A percentile compares a stretch with the other conserved stretches of the same genome.
Evolutionary conservation across 176 grass and related monocot species (phyloP).

Genomic region (Oropetium thomaeum): DNA sequence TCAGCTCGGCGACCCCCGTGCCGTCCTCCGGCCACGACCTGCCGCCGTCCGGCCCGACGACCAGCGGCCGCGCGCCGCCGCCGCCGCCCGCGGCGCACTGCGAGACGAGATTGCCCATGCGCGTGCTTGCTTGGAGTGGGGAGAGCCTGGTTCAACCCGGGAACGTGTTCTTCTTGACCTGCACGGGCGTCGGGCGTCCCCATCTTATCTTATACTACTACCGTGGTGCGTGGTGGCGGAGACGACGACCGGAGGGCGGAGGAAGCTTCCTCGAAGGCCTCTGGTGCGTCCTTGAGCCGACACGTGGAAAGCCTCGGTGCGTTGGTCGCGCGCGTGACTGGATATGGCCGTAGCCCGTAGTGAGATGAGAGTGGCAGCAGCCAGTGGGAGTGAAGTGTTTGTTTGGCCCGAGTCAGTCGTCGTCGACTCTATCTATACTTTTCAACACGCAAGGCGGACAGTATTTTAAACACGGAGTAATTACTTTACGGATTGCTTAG

Average conservation of each 20-base stretch:
- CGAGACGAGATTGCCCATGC: slow-evolving; percentile 31
- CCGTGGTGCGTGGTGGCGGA: neutral
- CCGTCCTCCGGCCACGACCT: neutral
- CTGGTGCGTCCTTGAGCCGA: neutral
- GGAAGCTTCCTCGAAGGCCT: neutral
- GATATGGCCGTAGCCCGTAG: neutral
- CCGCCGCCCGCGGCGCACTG: slow-evolving; percentile 1
- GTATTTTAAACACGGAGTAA: neutral
- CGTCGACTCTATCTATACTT: too few species aligned
- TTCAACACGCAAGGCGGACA: slow-evolving; percentile 7
- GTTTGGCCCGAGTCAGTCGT: neutral
- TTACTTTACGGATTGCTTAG: neutral
- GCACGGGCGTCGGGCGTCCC: too few species aligned
- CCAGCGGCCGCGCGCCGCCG: neutral
- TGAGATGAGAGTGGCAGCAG: neutral
- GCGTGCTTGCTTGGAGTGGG: neutral
- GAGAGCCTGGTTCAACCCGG: neutral
- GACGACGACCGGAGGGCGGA: neutral
- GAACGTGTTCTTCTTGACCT: too few species aligned
- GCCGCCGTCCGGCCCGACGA: slow-evolving; percentile 34
- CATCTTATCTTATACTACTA: too few species aligned
- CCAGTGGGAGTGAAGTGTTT: slow-evolving; percentile 3
- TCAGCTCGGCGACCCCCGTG: slow-evolving; percentile 41
- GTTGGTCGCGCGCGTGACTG: neutral
- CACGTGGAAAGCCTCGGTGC: neutral